Percentiles rank a stretch among this genome's conserved stretches.
These are phyloP conservation scores for Lasiodiplodia gonubiensis DNA, from an alignment of 2,329 filamentous ascomycete genomes.

Conservation along the genomic window DNA sequence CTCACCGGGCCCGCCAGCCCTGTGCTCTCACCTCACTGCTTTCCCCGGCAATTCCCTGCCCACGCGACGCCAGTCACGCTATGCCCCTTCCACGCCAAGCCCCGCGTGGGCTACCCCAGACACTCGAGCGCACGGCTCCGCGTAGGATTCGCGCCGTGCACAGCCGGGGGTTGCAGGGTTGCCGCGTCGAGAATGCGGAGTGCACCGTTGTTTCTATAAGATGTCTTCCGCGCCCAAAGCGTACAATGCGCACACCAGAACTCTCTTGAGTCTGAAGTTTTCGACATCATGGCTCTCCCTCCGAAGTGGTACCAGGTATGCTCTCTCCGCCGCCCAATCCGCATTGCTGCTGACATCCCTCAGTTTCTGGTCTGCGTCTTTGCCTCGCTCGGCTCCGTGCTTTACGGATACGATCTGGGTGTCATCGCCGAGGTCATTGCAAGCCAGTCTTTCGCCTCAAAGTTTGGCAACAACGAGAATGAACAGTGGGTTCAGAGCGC, in stretches of 20 bases:
- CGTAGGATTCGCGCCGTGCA: conserved; percentile 24
- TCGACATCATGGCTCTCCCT: conserved; percentile 55
- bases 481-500: conserved; percentile 40
- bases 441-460: conserved; percentile 48
- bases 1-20: not conserved
- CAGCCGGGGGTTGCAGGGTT: conserved; percentile 20
- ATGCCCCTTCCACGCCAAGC: conserved; percentile 22
- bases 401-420: conserved; percentile 66
- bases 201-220: conserved; percentile 14
- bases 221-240: conserved; percentile 1
- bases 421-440: conserved; percentile 64
- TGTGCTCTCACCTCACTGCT: conserved; percentile 9
- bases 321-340: not conserved
- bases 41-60: not conserved
- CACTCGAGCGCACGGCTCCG: conserved; percentile 18
- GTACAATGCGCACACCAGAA: not conserved
- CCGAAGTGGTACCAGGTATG: conserved; percentile 63
- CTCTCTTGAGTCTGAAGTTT: not conserved
- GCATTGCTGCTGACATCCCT: not conserved
- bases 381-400: conserved; percentile 63
- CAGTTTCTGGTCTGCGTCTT: conserved; percentile 65
- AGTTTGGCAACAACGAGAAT: conserved; percentile 48
- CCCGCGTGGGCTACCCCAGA: conserved; percentile 18
- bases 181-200: conserved; percentile 15
- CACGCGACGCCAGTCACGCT: conserved; percentile 15